Evolutionary conservation across 192 early-diverging fungal genomes (phyloP).

Genomic region (Backusella psychrophila): DNA sequence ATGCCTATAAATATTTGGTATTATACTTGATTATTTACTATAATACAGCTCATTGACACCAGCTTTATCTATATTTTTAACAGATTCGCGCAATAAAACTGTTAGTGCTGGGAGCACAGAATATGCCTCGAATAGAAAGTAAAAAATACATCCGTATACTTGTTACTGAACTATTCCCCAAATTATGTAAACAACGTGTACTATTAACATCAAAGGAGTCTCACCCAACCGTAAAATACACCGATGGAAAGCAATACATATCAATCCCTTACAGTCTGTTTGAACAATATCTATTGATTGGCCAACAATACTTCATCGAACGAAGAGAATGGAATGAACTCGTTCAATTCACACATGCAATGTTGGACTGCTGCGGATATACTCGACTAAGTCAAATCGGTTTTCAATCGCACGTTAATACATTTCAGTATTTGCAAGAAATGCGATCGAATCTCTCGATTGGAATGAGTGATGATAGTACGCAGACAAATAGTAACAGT

Average conservation of each 20-base stretch:
- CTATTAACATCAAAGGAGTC: slow-evolving; percentile 7
- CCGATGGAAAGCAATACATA: slow-evolving; percentile 29
- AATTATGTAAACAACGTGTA: slow-evolving; percentile 26
- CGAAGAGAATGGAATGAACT: slow-evolving; percentile 19
- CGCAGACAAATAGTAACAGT: not conserved
- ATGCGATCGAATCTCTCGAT: slow-evolving; percentile 3
- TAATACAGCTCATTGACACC: not conserved
- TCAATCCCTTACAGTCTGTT: slow-evolving; percentile 25
- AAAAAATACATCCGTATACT: slow-evolving; percentile 19
- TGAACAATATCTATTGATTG: slow-evolving; percentile 22
- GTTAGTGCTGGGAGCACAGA: slow-evolving; percentile 17
- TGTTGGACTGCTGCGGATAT: slow-evolving; percentile 26
- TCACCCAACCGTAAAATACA: slow-evolving; percentile 19
- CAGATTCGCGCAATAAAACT: slow-evolving; percentile 27
- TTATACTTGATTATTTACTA: not conserved
- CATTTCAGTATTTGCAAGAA: slow-evolving; percentile 20
- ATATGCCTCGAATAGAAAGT: not conserved
- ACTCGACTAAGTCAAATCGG: slow-evolving; percentile 8
- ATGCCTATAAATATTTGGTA: slow-evolving; percentile 34
- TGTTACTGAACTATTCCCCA: slow-evolving; percentile 29
- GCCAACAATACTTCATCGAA: slow-evolving; percentile 29
- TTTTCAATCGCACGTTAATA: slow-evolving; percentile 11
- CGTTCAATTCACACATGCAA: slow-evolving; percentile 19
- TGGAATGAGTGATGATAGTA: not conserved
- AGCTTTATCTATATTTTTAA: not conserved